Evolutionary conservation across 257 asterid species (phyloP), one percentile per base, ranked within the genome.

Genomic region (Ligustrum vulgare): DNA sequence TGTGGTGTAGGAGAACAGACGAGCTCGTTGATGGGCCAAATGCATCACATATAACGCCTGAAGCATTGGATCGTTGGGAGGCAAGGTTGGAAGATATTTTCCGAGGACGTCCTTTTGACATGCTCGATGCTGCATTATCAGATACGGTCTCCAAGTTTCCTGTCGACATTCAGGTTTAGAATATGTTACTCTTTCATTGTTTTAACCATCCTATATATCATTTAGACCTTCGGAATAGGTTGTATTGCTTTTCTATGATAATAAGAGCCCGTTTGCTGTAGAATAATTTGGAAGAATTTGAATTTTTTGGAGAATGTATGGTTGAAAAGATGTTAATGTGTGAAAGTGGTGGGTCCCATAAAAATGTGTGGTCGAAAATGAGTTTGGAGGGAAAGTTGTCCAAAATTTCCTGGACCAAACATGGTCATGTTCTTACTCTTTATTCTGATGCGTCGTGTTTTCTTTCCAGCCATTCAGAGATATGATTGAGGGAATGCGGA

Each of bases 21-120:
- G 99, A 95, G 83, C 97, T 95, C 18, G 99, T 95, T 60, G 99
- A 95, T 74, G 99, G 99, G 76, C 99, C 99, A 65, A 95, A 95
- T 70, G 98, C 98, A 32, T 89, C 99, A 18, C 99, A 95, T 72
- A 95, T 95, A 79, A 95, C 96, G 56, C 99, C 99, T 4, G 78
- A 76, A 11, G 97, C 99, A 60, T 82, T 95, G 81, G 96, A 95
- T 70, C 84, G 99, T 78, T 95, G 99, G 99, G 99, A 95, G 74
- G 83, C 93, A 4, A 87, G 98, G 84, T 86, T 95, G 58, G 96
- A 95, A 22, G 98, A 93, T 80, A 80, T 95, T 51, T 95, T 95
- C 18, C 69, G 80, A 66, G 93, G 98, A n/a, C 89, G 88, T 28
- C 98, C 99, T 67, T 95, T 95, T 43, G 99, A 93, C 84, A 95